Conservation (phyloP, 495 filamentous ascomycete species). For the Amphirosellinia nigrospora region DNA sequence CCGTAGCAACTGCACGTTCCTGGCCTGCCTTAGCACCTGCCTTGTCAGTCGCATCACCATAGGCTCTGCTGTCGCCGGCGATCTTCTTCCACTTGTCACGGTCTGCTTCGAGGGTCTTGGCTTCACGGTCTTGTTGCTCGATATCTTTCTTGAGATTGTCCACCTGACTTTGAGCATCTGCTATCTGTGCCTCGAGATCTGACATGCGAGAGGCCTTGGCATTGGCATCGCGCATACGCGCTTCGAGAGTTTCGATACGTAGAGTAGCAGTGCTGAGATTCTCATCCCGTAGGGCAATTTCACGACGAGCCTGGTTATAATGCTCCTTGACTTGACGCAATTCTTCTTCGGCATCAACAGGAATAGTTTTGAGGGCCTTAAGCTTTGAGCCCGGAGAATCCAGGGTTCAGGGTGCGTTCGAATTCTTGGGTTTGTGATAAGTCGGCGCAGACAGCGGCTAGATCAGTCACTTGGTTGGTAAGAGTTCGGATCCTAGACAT, state of each 20-base stretch:
- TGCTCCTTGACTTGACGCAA: slow-evolving; percentile 77
- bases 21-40: slow-evolving; percentile 59
- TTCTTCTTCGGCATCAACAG: slow-evolving; percentile 80
- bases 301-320: slow-evolving; percentile 66
- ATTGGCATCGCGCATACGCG: slow-evolving; percentile 76
- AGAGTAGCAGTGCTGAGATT: slow-evolving; percentile 75
- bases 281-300: slow-evolving; percentile 69
- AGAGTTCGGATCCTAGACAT: slow-evolving; percentile 70
- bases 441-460: slow-evolving; percentile 74
- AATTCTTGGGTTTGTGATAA: slow-evolving; percentile 85
- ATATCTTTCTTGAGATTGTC: slow-evolving; percentile 69
- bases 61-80: slow-evolving; percentile 67
- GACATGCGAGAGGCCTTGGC: slow-evolving; percentile 69
- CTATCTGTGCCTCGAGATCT: slow-evolving; percentile 66
- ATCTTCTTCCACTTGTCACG: slow-evolving; percentile 78
- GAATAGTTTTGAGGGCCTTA: slow-evolving; percentile 75
- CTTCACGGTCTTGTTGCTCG: slow-evolving; percentile 63
- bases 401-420: slow-evolving; percentile 75
- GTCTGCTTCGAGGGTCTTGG: slow-evolving; percentile 63
- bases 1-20: slow-evolving; percentile 68
- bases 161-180: slow-evolving; percentile 59
- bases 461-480: slow-evolving; percentile 70
- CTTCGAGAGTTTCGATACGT: slow-evolving; percentile 91
- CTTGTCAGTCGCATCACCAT: slow-evolving; percentile 54
- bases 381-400: slow-evolving; percentile 80